Evolutionary conservation across 2,329 filamentous ascomycete species (phyloP).

Genomic region (Furcasterigmium furcatum): DNA sequence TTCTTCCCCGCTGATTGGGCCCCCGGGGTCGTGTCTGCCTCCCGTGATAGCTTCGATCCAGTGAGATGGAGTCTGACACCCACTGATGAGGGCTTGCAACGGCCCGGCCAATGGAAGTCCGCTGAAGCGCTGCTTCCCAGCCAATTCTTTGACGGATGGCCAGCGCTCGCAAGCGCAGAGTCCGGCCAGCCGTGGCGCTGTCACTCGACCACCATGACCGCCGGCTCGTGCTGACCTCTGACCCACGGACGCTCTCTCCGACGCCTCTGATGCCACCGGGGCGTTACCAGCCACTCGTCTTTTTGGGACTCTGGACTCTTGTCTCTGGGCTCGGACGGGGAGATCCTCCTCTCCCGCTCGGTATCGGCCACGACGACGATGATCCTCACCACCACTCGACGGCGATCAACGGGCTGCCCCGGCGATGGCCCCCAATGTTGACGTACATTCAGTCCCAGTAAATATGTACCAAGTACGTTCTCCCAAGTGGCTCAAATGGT

Average conservation of each 20-base stretch:
- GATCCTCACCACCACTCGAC: no score
- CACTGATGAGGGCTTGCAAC: background rate
- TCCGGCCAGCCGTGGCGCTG: conserved; percentile 1
- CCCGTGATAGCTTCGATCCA: background rate
- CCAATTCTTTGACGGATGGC: no score
- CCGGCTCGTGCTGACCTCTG: background rate
- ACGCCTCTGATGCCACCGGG: background rate
- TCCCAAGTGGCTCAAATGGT: no score
- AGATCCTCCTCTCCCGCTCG: no score
- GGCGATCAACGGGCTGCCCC: no score
- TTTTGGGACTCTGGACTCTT: no score
- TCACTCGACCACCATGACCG: background rate
- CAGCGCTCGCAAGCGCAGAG: no score
- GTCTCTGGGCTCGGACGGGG: no score
- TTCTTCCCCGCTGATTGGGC: background rate
- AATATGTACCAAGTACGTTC: no score
- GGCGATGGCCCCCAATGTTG: no score
- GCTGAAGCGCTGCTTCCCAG: background rate
- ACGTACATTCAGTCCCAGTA: no score
- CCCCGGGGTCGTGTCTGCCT: background rate
- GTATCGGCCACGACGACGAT: no score
- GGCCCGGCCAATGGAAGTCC: background rate
- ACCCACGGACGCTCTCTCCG: background rate
- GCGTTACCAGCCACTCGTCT: background rate
- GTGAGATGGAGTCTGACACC: background rate